Percentiles rank a stretch among this genome's conserved stretches.
Conservation (phyloP, 768 basidiomycete genomes). For the Suillus paluster region DNA sequence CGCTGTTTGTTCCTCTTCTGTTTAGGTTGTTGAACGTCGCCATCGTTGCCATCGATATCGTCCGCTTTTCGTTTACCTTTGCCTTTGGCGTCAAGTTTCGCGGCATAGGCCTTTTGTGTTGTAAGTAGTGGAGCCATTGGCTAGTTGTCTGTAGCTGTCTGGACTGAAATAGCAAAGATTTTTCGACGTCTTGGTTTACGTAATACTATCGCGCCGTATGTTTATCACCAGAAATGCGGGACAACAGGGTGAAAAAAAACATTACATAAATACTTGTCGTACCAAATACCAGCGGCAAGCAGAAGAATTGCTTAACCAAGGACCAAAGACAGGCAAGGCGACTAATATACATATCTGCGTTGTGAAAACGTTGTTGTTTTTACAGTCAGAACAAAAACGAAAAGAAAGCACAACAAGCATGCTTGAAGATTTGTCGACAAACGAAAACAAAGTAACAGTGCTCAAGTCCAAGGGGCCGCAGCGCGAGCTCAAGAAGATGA, state of each 20-base stretch:
- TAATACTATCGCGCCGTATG: conserved; percentile 19
- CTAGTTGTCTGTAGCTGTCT: neutral
- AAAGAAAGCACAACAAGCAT: neutral
- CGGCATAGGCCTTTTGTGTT: conserved; percentile 60
- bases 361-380: neutral
- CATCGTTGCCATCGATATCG: conserved; percentile 61
- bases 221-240: neutral
- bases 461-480: neutral
- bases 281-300: conserved; percentile 1
- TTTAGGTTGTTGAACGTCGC: conserved; percentile 44
- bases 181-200: conserved; percentile 20
- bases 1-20: conserved; percentile 92
- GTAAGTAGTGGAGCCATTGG: conserved; percentile 70
- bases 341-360: conserved; percentile 8
- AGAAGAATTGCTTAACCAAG: conserved; percentile 4
- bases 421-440: neutral
- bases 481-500: conserved; percentile 30
- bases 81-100: conserved; percentile 45
- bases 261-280: conserved; percentile 1
- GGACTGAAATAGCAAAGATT: neutral
- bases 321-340: neutral
- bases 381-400: neutral
- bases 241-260: neutral
- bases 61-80: conserved; percentile 70
- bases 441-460: neutral